Percentiles rank a stretch among this genome's conserved stretches.
Evolutionary conservation across 2,329 filamentous ascomycete species (phyloP).

Genomic region (Neofusicoccum kwambonambiense): DNA sequence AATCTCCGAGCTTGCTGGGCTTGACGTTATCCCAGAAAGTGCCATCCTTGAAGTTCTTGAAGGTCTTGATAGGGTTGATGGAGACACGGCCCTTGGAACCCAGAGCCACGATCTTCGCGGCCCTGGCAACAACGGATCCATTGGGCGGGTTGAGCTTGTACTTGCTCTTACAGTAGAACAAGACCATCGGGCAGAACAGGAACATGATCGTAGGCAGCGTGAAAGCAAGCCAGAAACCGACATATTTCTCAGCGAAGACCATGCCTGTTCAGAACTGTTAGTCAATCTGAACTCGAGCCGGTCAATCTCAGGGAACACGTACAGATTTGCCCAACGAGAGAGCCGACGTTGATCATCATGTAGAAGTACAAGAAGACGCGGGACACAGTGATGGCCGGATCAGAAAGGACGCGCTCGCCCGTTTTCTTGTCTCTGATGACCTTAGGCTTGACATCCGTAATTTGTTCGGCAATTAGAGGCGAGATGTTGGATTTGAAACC

Average conservation of each 20-base stretch:
- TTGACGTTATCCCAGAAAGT: conserved; percentile 68
- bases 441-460: conserved; percentile 57
- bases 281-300: neutral
- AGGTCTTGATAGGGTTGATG: conserved; percentile 59
- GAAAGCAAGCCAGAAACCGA: conserved; percentile 73
- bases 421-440: conserved; percentile 51
- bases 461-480: conserved; percentile 70
- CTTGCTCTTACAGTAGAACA: conserved; percentile 58
- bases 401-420: conserved; percentile 69
- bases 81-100: conserved; percentile 65
- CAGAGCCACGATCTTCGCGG: conserved; percentile 59
- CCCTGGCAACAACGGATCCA: conserved; percentile 70
- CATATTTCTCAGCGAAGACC: conserved; percentile 73
- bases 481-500: conserved; percentile 52
- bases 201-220: conserved; percentile 67
- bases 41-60: conserved; percentile 55
- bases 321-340: conserved; percentile 53
- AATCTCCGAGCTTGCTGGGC: conserved; percentile 59
- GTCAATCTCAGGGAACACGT: neutral
- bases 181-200: conserved; percentile 60
- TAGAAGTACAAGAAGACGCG: conserved; percentile 72
- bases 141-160: conserved; percentile 66
- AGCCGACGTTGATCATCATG: conserved; percentile 68
- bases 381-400: conserved; percentile 66
- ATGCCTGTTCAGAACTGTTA: conserved; percentile 51